Conservation (phyloP, 805 yeast species). For the Teunomyces cretensis region DNA sequence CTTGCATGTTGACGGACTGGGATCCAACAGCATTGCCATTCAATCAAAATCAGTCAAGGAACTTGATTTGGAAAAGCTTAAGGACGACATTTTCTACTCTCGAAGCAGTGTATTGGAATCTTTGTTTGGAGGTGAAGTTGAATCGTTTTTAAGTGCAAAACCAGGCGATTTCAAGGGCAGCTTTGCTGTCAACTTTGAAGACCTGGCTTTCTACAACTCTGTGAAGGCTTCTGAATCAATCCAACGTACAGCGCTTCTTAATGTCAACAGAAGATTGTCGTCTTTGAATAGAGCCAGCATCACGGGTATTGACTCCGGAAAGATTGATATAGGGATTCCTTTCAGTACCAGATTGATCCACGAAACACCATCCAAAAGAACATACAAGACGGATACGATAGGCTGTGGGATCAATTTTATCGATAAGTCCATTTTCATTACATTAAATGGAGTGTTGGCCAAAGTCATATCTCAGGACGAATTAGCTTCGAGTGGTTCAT, state of each 20-base stretch:
- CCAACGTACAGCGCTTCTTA: conserved; percentile 31
- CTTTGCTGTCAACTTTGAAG: conserved; percentile 41
- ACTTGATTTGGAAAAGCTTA: conserved; percentile 31
- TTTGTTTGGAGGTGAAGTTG: conserved; percentile 17
- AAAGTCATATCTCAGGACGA: conserved; percentile 25
- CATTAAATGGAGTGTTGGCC: conserved; percentile 71
- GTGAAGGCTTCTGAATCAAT: conserved; percentile 28
- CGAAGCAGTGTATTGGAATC: conserved; percentile 10
- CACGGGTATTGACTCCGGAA: conserved; percentile 32
- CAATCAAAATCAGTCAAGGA: conserved; percentile 7
- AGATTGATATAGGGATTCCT: conserved; percentile 35
- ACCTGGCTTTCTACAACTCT: conserved; percentile 39
- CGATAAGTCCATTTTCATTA: conserved; percentile 63
- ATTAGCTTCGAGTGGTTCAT: conserved; percentile 19
- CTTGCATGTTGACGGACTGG: conserved; percentile 15
- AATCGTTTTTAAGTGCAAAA: conserved; percentile 27
- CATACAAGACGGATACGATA: conserved; percentile 55
- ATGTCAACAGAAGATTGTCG: conserved; percentile 36
- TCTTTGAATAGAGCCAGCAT: conserved; percentile 26
- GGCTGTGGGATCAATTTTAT: conserved; percentile 83
- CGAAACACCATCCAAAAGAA: conserved; percentile 35
- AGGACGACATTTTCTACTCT: conserved; percentile 22
- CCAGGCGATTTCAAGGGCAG: conserved; percentile 45
- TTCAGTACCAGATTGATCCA: conserved; percentile 25
- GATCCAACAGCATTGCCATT: neutral